Evolutionary conservation across 2,329 filamentous ascomycete genomes (phyloP), one percentile per base, ranked within the genome.

Genomic region (Fusarium keratoplasticum): DNA sequence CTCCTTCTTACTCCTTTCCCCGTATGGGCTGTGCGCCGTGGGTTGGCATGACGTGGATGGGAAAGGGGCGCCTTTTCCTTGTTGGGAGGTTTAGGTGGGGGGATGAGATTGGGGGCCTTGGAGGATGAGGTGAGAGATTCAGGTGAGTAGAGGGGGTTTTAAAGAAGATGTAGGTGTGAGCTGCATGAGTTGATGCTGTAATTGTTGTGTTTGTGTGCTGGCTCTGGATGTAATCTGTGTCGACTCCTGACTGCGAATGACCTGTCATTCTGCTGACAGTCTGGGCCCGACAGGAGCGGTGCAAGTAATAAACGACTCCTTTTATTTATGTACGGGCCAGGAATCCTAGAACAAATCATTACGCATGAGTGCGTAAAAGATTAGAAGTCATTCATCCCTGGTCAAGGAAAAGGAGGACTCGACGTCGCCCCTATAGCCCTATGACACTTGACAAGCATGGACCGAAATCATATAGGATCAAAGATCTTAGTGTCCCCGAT

Each of bases 41-140:
- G 20, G n/a, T 44, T 52, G 54, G 69, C 40, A 69, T 74, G 72
- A 64, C 68, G 68, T 74, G 60, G 44, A 42, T 35, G 35, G 63
- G 50, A 27, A 59, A 72, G 71, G 42, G 63, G 58, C 54, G 71
- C 61, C 71, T 72, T 74, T 72, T 66, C 69, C 71, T 67, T 69
- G 69, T 74, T 75, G 61, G 69, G 72, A 70, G 69, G 54, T 55
- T 22, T 33, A 74, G 68, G 72, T 74, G 71, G 72, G 72, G 71
- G 67, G 67, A 42, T 44, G 36, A 38, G n/a, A 35, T 61, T 52
- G 64, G 57, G 60, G 40, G 44, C 14, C 57, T 55, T 74, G 54
- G 10, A n/a, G 47, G 65, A 57, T 66, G 38, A 38, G 29, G 42
- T 13, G 29, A 57, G 20, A 25, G 25, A 9, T 25, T 40, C 22